Evolutionary conservation across 352 stramenopile genomes (phyloP).

Genomic region (Pythium insidiosum): DNA sequence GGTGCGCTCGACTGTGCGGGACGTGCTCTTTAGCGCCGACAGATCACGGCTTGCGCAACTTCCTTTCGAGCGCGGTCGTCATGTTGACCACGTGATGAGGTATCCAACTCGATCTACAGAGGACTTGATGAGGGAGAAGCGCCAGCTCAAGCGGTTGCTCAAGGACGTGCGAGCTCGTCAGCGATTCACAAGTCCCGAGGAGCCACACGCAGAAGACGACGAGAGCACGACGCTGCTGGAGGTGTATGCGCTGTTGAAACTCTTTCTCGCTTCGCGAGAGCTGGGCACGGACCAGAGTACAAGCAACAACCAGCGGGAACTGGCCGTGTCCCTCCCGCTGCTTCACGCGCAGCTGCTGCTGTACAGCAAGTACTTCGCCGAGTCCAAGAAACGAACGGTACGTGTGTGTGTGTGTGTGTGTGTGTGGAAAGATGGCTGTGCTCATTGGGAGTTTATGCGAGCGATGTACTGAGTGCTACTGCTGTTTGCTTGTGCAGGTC

Average conservation of each 20-base stretch:
- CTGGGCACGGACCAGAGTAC: too few species aligned
- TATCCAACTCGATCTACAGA: constrained; percentile 25
- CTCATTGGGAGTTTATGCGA: too few species aligned
- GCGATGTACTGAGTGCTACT: background rate
- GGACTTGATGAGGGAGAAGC: constrained; percentile 26
- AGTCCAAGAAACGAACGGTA: constrained; percentile 28
- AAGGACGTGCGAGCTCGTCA: background rate
- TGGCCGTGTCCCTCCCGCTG: background rate
- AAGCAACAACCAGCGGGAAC: background rate
- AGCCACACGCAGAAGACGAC: constrained; percentile 3
- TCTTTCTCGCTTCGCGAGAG: constrained; percentile 32
- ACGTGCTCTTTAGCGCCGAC: constrained; percentile 25
- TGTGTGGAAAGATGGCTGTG: background rate
- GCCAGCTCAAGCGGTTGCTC: constrained; percentile 22
- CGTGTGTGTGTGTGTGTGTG: background rate
- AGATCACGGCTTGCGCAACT: background rate
- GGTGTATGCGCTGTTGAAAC: constrained; percentile 46
- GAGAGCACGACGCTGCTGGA: constrained; percentile 11
- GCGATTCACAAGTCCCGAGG: background rate
- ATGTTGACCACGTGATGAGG: constrained; percentile 16
- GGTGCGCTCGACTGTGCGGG: constrained; percentile 29
- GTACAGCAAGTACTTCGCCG: constrained; percentile 50
- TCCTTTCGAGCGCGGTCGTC: background rate
- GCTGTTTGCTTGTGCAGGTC: background rate
- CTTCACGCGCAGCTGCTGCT: constrained; percentile 43